These are phyloP conservation scores for Physcomitrium patens DNA, from an alignment of 225 moss, liverwort and hornwort species.

Conservation along the genomic window DNA sequence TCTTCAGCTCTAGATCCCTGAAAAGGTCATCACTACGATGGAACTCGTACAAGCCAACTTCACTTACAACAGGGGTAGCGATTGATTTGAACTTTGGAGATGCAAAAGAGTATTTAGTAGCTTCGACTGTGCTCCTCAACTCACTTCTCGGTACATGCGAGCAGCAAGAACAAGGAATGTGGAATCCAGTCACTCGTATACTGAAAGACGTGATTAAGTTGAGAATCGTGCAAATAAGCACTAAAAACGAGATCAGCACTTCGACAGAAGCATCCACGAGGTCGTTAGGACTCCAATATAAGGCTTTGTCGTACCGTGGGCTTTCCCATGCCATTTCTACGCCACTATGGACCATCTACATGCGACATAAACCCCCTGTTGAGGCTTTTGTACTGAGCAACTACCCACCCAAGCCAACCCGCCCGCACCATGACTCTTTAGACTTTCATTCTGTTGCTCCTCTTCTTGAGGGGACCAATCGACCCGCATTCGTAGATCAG, in stretches of 20 bases:
- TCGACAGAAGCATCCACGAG: slow-evolving; percentile 29
- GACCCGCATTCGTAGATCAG: neutral
- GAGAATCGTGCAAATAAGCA: slow-evolving; percentile 32
- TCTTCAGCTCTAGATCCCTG: too few relatives aligned
- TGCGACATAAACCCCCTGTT: neutral
- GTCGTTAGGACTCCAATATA: slow-evolving; percentile 22
- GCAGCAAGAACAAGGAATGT: too few relatives aligned
- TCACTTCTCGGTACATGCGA: too few relatives aligned
- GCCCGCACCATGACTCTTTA: neutral
- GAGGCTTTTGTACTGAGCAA: neutral
- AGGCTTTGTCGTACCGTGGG: slow-evolving; percentile 5
- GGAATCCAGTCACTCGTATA: slow-evolving; percentile 13
- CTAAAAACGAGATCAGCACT: slow-evolving; percentile 32
- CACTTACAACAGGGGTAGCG: too few relatives aligned
- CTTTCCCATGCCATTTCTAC: slow-evolving; percentile 36
- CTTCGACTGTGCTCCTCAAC: too few relatives aligned
- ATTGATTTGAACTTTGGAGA: too few relatives aligned
- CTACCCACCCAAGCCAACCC: slow-evolving; percentile 24
- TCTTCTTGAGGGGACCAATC: neutral
- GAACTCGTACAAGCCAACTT: too few relatives aligned
- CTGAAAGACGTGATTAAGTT: slow-evolving; percentile 29
- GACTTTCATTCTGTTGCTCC: neutral
- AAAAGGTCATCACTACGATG: too few relatives aligned
- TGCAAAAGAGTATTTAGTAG: too few relatives aligned
- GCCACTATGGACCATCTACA: neutral